Conservation (phyloP, 345 rosid species). For the Pseudoturritis turrita region DNA sequence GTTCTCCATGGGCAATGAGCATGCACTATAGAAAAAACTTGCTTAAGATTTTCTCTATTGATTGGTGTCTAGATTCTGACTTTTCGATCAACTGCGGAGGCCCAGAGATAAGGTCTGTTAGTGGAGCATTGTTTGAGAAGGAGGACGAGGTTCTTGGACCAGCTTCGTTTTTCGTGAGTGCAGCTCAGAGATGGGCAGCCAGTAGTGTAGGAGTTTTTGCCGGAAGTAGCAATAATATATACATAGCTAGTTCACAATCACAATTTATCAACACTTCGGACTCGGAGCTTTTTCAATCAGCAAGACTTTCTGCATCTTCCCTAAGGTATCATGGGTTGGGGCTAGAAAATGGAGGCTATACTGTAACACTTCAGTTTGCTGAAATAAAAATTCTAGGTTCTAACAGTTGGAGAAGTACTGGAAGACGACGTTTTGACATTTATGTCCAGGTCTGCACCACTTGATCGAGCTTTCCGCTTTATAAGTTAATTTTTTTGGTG, state of each 20-base stretch:
- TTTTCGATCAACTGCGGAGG: conserved; percentile 66
- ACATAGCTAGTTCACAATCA: not conserved
- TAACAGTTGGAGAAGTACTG: conserved; percentile 39
- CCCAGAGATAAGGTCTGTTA: conserved; percentile 35
- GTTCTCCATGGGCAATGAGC: not conserved
- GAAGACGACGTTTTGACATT: conserved; percentile 40
- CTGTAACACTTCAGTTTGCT: conserved; percentile 40
- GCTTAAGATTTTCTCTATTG: not conserved
- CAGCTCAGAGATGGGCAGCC: conserved; percentile 42
- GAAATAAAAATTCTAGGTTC: conserved; percentile 35
- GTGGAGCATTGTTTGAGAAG: conserved; percentile 32
- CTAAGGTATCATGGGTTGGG: conserved; percentile 31
- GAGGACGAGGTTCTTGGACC: conserved; percentile 51
- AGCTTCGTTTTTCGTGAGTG: conserved; percentile 43
- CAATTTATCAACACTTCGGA: conserved; percentile 35
- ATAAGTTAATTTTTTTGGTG: not conserved
- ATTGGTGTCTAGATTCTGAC: conserved; percentile 36
- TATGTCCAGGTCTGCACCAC: conserved; percentile 38
- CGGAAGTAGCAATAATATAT: conserved; percentile 28
- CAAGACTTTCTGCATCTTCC: conserved; percentile 28
- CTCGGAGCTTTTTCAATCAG: conserved; percentile 37
- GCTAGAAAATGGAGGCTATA: conserved; percentile 30
- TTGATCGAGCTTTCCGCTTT: not conserved
- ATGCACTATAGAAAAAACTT: not conserved
- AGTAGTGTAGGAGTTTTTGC: conserved; percentile 41